Percentiles rank a stretch among this genome's conserved stretches.
phyloP scores from a whole-genome alignment of 2,329 filamentous ascomycete species.

The Penicillium crustosum region DNA sequence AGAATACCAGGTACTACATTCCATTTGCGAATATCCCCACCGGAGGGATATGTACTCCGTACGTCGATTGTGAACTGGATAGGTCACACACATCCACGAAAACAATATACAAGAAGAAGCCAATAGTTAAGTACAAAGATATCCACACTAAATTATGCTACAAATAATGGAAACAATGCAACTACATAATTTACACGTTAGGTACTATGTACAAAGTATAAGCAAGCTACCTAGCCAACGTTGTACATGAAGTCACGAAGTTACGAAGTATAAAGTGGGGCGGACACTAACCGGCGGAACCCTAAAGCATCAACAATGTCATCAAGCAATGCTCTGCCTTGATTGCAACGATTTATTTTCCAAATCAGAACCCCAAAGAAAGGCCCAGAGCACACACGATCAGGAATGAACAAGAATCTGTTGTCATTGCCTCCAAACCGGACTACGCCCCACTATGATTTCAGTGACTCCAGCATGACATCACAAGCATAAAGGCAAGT shows the following conservation, averaged over 20 bases:
- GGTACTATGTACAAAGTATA: background rate
- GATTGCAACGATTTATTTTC: background rate
- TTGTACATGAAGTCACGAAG: background rate
- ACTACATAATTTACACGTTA: too few species aligned
- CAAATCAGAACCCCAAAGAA: slow-evolving; percentile 15
- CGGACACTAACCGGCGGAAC: background rate
- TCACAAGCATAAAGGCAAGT: slow-evolving; percentile 20
- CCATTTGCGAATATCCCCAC: background rate
- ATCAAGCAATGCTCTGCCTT: slow-evolving; percentile 15
- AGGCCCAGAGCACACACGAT: slow-evolving; percentile 12
- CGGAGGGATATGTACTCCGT: too few species aligned
- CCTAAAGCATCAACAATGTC: slow-evolving; percentile 19
- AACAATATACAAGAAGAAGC: too few species aligned
- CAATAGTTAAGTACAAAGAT: background rate
- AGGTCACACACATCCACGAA: background rate
- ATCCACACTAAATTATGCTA: background rate
- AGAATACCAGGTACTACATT: background rate
- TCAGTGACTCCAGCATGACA: slow-evolving; percentile 32
- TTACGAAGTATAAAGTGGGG: slow-evolving; percentile 3
- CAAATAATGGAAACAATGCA: too few species aligned
- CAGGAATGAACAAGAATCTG: background rate
- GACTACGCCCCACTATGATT: slow-evolving; percentile 28
- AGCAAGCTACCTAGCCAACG: background rate
- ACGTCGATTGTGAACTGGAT: background rate
- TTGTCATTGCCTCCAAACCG: slow-evolving; percentile 12